Evolutionary conservation across 441 rosid species (phyloP).

Genomic region (Capsella rubella): DNA sequence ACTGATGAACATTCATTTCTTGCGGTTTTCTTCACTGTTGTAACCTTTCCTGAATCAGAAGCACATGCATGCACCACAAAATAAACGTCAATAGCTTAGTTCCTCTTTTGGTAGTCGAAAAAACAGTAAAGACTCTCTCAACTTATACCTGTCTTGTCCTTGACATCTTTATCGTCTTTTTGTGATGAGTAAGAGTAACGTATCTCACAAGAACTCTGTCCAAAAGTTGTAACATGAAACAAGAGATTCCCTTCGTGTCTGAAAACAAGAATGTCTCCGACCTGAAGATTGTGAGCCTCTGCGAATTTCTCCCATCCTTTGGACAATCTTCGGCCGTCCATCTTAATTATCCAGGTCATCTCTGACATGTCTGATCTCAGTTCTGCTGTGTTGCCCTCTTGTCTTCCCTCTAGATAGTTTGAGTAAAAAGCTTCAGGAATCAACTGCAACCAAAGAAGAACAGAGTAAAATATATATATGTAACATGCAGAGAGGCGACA

Average conservation of each 20-base stretch:
- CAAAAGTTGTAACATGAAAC: background rate
- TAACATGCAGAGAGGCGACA: background rate
- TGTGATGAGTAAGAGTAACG: background rate
- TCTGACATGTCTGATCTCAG: conserved; percentile 1
- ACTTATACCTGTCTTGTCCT: conserved; percentile 1
- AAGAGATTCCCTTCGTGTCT: background rate
- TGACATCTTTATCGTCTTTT: background rate
- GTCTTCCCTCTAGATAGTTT: background rate
- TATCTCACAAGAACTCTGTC: conserved; percentile 1
- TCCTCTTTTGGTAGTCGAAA: too few species aligned
- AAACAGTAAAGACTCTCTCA: background rate
- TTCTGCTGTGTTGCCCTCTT: background rate
- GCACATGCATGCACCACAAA: background rate
- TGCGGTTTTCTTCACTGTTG: background rate
- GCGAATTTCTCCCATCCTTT: conserved; percentile 1
- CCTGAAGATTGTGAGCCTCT: background rate
- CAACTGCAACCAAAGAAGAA: conserved; percentile 2
- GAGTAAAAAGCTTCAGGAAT: conserved; percentile 14
- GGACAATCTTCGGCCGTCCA: background rate
- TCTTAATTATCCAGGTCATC: background rate
- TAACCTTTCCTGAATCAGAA: background rate
- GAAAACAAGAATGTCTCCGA: conserved; percentile 7
- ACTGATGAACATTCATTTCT: background rate
- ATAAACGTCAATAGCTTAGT: background rate
- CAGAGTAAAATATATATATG: too few species aligned